Evolutionary conservation across 139 green algal species (phyloP).

Genomic region (Coelastrella sp.): DNA sequence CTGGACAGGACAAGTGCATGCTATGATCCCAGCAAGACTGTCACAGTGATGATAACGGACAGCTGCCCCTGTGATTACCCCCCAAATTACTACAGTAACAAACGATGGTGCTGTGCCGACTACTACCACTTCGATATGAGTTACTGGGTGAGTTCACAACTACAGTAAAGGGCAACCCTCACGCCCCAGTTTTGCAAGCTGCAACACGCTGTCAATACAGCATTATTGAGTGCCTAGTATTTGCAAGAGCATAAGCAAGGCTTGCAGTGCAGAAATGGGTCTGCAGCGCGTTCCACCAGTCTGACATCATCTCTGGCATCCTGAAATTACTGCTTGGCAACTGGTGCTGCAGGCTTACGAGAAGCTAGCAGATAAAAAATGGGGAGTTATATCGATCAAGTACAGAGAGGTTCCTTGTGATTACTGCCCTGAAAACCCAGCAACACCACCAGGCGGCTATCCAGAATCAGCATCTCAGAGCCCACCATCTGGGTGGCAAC

Average conservation of each 20-base stretch:
- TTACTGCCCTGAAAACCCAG: slow-evolving; percentile 28
- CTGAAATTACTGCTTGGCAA: too few species aligned
- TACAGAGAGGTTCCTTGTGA: slow-evolving; percentile 34
- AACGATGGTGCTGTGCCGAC: slow-evolving; percentile 40
- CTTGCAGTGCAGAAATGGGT: too few species aligned
- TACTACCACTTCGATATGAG: slow-evolving; percentile 38
- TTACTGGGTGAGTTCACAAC: neutral
- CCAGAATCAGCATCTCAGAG: neutral
- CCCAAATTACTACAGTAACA: slow-evolving; percentile 54
- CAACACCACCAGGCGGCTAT: neutral
- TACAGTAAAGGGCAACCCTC: neutral
- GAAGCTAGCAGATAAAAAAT: slow-evolving; percentile 16
- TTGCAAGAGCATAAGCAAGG: too few species aligned
- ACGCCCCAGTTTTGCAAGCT: too few species aligned
- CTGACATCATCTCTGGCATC: too few species aligned
- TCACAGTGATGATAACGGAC: slow-evolving; percentile 55
- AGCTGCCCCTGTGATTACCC: slow-evolving; percentile 60
- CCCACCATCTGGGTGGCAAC: neutral
- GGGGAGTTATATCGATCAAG: neutral
- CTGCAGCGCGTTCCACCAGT: too few species aligned
- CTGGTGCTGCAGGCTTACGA: neutral
- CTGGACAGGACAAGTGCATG: slow-evolving; percentile 50
- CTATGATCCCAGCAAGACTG: slow-evolving; percentile 38
- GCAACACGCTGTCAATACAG: too few species aligned
- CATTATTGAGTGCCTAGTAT: too few species aligned